Conservation (phyloP, 352 stramenopile genomes). For the Globisporangium cylindrosporum region DNA sequence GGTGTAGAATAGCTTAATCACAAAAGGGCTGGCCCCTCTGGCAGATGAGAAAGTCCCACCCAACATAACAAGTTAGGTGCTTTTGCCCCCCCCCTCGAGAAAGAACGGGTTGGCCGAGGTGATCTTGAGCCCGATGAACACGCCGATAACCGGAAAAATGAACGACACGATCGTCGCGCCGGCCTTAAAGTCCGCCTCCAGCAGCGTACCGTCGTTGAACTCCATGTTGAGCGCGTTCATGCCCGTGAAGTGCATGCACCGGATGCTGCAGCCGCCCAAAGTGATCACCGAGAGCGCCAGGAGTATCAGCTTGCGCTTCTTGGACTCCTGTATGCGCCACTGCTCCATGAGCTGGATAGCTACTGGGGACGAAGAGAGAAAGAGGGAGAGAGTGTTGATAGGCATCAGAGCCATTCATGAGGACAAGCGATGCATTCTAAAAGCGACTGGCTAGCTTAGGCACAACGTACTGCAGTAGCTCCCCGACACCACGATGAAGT, state of each 20-base stretch:
- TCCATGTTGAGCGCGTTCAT: constrained; percentile 48
- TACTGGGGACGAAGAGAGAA: constrained; percentile 9
- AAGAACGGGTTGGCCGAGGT: constrained; percentile 63
- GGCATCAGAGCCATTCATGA: too few relatives aligned
- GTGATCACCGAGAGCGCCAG: constrained; percentile 33
- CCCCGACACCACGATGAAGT: constrained; percentile 46
- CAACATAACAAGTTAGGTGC: too few relatives aligned
- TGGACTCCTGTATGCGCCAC: constrained; percentile 40
- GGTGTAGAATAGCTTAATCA: too few relatives aligned
- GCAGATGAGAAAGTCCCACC: too few relatives aligned
- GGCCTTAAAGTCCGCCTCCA: constrained; percentile 50
- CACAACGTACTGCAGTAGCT: constrained; percentile 54
- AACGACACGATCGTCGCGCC: constrained; percentile 55
- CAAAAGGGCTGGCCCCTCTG: too few relatives aligned
- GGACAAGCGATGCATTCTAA: too few relatives aligned
- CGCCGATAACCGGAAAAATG: constrained; percentile 44
- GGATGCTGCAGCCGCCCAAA: constrained; percentile 61
- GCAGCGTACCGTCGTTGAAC: constrained; percentile 28
- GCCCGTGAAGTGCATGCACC: constrained; percentile 69
- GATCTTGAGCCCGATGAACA: constrained; percentile 54
- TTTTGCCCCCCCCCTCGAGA: too few relatives aligned
- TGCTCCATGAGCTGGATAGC: constrained; percentile 73
- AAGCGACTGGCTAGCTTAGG: background rate
- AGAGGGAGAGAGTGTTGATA: too few relatives aligned
- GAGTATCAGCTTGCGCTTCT: constrained; percentile 33